Conservation (phyloP, 805 yeast species). For the Cyberlindnera petersonii region DNA sequence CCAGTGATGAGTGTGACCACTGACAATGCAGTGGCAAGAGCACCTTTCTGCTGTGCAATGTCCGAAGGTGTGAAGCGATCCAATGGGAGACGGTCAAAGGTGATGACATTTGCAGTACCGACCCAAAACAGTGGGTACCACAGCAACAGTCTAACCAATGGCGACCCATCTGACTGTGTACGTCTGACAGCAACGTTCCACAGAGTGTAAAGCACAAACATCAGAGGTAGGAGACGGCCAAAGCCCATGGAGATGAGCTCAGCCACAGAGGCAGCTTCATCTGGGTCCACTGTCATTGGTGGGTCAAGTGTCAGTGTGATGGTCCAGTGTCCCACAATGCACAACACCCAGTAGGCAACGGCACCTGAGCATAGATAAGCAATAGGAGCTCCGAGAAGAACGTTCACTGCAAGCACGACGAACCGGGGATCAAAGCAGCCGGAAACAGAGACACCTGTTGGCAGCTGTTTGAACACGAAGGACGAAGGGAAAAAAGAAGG, state of each 20-base stretch:
- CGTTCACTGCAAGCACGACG: constrained; percentile 50
- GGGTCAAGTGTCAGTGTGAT: constrained; percentile 74
- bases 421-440: constrained; percentile 72
- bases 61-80: constrained; percentile 77
- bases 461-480: constrained; percentile 50
- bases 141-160: constrained; percentile 32
- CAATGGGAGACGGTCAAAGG: constrained; percentile 84
- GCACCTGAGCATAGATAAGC: constrained; percentile 45
- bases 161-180: constrained; percentile 42
- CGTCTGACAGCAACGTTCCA: constrained; percentile 55
- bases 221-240: constrained; percentile 69
- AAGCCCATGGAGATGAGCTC: constrained; percentile 65
- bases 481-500: constrained; percentile 74
- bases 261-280: constrained; percentile 50
- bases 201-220: constrained; percentile 65
- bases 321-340: constrained; percentile 79
- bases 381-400: constrained; percentile 59
- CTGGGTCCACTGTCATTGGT: constrained; percentile 57
- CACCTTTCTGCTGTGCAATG: constrained; percentile 72
- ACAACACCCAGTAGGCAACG: constrained; percentile 57
- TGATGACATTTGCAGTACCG: constrained; percentile 79
- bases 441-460: constrained; percentile 33
- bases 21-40: constrained; percentile 55
- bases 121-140: constrained; percentile 86
- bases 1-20: constrained; percentile 44